Evolutionary conservation across 257 asterid species (phyloP).

Genomic region (Asclepias syriaca): DNA sequence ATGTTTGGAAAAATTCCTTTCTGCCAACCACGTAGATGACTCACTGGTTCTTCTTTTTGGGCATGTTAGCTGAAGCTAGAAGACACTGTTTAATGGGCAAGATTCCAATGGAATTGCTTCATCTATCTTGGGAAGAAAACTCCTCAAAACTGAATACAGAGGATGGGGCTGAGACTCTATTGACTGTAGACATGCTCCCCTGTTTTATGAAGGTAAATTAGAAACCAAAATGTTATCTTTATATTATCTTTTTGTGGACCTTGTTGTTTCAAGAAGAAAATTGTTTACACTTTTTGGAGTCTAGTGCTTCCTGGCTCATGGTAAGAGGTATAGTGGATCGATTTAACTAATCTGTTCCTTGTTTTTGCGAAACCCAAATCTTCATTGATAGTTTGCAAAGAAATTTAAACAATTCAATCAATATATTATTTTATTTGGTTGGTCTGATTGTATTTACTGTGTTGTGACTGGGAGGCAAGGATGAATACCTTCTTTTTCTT

Average conservation of each 20-base stretch:
- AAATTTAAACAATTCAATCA: neutral
- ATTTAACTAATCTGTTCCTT: neutral
- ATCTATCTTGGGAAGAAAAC: constrained; percentile 70
- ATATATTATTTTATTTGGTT: neutral
- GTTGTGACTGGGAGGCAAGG: neutral
- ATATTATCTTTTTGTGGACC: too few species aligned
- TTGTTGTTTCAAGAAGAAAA: neutral
- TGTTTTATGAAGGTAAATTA: constrained; percentile 64
- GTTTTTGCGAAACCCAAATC: neutral
- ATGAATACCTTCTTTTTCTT: neutral
- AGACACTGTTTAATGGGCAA: constrained; percentile 79
- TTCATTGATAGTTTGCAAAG: neutral
- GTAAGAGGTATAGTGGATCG: neutral
- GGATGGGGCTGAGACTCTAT: constrained; percentile 81
- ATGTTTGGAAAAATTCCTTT: neutral
- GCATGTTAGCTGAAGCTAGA: constrained; percentile 52
- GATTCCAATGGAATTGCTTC: constrained; percentile 79
- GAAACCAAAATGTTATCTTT: neutral
- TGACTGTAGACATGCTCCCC: constrained; percentile 76
- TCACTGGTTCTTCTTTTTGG: constrained; percentile 1
- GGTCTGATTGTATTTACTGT: neutral
- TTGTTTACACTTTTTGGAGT: neutral
- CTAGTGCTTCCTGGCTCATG: neutral
- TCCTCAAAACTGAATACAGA: constrained; percentile 73
- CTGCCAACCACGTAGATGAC: neutral